phyloP scores from a whole-genome alignment of 1,139 yeast species.

The Blastobotrys apis region DNA sequence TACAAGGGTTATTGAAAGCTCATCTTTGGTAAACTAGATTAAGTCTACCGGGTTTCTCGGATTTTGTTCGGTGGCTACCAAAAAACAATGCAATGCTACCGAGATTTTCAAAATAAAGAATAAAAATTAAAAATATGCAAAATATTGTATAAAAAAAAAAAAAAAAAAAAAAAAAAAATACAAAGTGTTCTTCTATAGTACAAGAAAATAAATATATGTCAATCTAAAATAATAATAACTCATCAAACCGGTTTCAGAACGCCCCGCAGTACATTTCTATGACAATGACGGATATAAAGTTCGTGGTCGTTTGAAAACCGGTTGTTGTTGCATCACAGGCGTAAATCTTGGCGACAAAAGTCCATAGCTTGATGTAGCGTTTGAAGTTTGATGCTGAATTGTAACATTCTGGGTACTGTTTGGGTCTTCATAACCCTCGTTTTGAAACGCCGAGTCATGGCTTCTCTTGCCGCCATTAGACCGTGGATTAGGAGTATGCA shows the following conservation, averaged over 20 bases:
- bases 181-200: background rate
- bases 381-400: no score
- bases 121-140: background rate
- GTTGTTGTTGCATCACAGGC: background rate
- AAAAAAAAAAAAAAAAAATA: background rate
- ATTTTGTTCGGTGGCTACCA: no score
- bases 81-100: no score
- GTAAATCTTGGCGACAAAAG: slow-evolving; percentile 3
- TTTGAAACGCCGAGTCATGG: background rate
- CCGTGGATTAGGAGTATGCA: background rate
- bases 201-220: background rate
- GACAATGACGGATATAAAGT: no score
- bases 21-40: no score
- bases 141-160: background rate
- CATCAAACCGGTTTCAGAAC: no score
- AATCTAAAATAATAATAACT: background rate
- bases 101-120: no score
- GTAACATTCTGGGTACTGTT: no score
- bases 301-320: slow-evolving; percentile 6
- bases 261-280: no score
- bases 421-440: background rate
- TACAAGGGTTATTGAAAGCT: no score
- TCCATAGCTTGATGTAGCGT: background rate
- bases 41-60: no score
- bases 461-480: background rate